Evolutionary conservation across 1,139 yeast species (phyloP).

Genomic region (Komagataea norvegica): DNA sequence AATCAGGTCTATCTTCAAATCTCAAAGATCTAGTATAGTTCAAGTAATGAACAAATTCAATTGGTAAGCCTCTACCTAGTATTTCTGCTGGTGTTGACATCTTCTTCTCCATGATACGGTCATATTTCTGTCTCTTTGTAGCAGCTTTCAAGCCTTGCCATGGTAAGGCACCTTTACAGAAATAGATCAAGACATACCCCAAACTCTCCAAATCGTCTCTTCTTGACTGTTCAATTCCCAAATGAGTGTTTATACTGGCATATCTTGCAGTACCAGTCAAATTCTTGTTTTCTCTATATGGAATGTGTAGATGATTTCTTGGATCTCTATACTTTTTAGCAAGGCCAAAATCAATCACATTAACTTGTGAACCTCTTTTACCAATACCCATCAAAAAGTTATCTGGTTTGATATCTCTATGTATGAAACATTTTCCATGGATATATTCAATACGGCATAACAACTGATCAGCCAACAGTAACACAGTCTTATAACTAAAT

Average conservation of each 20-base stretch:
- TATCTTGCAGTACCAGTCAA: conserved; percentile 97
- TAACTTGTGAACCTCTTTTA: conserved; percentile 89
- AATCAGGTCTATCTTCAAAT: conserved; percentile 96
- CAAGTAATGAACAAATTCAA: conserved; percentile 84
- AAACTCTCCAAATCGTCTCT: conserved; percentile 95
- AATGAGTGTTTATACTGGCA: conserved; percentile 91
- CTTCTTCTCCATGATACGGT: conserved; percentile 93
- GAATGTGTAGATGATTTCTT: conserved; percentile 90
- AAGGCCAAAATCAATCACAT: conserved; percentile 94
- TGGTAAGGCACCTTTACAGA: conserved; percentile 91
- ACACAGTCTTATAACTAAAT: conserved; percentile 89
- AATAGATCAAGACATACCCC: conserved; percentile 92
- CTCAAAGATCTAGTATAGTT: conserved; percentile 85
- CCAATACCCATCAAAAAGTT: conserved; percentile 97
- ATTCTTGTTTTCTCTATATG: conserved; percentile 93
- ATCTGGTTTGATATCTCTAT: conserved; percentile 89
- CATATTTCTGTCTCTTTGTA: conserved; percentile 94
- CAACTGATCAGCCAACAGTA: conserved; percentile 89
- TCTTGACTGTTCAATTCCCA: conserved; percentile 95
- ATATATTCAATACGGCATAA: conserved; percentile 91
- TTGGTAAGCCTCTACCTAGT: conserved; percentile 87
- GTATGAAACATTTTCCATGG: conserved; percentile 93
- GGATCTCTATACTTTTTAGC: conserved; percentile 97
- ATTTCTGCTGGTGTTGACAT: conserved; percentile 89
- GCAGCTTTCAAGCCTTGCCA: conserved; percentile 99